Percentiles rank a stretch among this genome's conserved stretches.
These are phyloP conservation scores for Suhomyces faveliae DNA, from an alignment of 805 yeast species.

Conservation along the genomic window DNA sequence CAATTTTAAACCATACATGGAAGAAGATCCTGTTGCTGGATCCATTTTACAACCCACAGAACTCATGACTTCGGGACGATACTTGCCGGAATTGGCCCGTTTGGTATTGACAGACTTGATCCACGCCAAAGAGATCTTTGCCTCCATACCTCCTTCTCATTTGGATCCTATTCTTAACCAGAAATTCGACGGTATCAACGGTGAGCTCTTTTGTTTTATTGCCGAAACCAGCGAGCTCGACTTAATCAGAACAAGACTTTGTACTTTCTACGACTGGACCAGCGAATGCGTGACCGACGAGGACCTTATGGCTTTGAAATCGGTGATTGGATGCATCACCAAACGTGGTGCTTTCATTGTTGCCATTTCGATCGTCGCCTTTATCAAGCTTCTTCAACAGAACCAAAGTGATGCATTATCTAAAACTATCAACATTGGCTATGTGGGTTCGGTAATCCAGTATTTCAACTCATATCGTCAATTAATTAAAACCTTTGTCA, in stretches of 20 bases:
- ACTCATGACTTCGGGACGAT: constrained; percentile 53
- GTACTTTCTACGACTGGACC: constrained; percentile 22
- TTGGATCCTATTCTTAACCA: constrained; percentile 14
- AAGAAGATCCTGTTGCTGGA: constrained; percentile 20
- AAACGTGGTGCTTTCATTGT: constrained; percentile 46
- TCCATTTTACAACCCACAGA: constrained; percentile 56
- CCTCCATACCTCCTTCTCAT: constrained; percentile 12
- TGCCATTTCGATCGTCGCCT: constrained; percentile 41
- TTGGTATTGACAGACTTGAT: constrained; percentile 38
- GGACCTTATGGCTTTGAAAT: constrained; percentile 30
- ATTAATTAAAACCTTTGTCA: constrained; percentile 22
- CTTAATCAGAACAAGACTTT: constrained; percentile 19
- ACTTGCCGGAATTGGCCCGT: constrained; percentile 53
- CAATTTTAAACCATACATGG: constrained; percentile 31
- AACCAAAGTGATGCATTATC: constrained; percentile 17
- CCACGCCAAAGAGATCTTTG: constrained; percentile 27
- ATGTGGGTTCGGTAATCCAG: constrained; percentile 52
- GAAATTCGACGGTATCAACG: constrained; percentile 35
- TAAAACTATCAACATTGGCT: constrained; percentile 38
- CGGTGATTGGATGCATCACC: constrained; percentile 37
- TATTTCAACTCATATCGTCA: constrained; percentile 40
- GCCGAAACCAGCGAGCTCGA: constrained; percentile 26
- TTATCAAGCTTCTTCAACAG: constrained; percentile 26
- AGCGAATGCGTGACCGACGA: constrained; percentile 13
- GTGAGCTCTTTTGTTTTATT: constrained; percentile 41